A percentile compares a stretch with the other conserved stretches of the same genome.
Conservation (phyloP, 495 filamentous ascomycete genomes). For the Pyrenula massariospora region DNA sequence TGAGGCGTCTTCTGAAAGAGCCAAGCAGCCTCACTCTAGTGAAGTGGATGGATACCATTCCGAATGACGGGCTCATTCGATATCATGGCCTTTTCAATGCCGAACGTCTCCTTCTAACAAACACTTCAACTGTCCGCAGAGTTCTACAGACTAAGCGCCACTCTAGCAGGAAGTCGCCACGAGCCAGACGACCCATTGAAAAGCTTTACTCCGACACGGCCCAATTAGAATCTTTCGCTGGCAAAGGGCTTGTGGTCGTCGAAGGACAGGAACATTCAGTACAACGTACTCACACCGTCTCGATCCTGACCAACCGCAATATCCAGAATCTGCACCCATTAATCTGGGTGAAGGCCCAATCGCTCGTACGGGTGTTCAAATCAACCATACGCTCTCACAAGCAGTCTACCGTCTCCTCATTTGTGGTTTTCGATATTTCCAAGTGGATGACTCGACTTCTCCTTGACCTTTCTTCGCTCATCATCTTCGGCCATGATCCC, state of each 20-base stretch:
- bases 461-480: slow-evolving; percentile 13
- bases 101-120: slow-evolving; percentile 25
- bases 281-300: not conserved
- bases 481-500: not conserved
- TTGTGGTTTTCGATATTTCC: not conserved
- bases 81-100: slow-evolving; percentile 40
- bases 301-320: not conserved
- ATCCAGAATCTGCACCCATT: slow-evolving; percentile 32
- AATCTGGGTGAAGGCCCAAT: slow-evolving; percentile 51
- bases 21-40: slow-evolving; percentile 48
- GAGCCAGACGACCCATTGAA: slow-evolving; percentile 36
- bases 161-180: not conserved
- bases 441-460: not conserved
- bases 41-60: slow-evolving; percentile 62
- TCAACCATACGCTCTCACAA: not conserved
- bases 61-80: slow-evolving; percentile 80
- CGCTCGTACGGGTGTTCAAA: not conserved
- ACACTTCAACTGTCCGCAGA: slow-evolving; percentile 35
- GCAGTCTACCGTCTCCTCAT: not conserved
- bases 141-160: slow-evolving; percentile 37
- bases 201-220: slow-evolving; percentile 30
- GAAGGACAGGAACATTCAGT: slow-evolving; percentile 30
- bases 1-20: slow-evolving; percentile 16
- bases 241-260: slow-evolving; percentile 16
- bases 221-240: slow-evolving; percentile 14